phyloP scores from a whole-genome alignment of 169 alveolate species.

The Eimeria zaria region DNA sequence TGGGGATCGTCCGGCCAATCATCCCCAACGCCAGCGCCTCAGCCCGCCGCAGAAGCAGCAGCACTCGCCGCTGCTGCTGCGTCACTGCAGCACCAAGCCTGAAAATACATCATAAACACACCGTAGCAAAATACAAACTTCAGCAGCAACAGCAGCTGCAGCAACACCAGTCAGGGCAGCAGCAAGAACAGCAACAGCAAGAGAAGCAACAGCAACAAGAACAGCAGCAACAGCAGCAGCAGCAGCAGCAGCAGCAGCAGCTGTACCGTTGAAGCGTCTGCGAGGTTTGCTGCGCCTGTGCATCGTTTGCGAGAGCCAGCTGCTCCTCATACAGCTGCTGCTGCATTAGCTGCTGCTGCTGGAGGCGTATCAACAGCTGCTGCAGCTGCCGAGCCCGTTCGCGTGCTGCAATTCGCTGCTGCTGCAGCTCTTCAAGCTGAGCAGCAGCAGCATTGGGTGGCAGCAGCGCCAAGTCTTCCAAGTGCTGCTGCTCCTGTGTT shows the following conservation, averaged over 20 bases:
- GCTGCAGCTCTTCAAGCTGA: neutral
- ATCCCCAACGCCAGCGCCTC: constrained; percentile 11
- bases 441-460: constrained; percentile 19
- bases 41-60: constrained; percentile 35
- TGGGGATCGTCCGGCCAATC: constrained; percentile 13
- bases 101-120: neutral
- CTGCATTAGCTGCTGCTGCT: constrained; percentile 50
- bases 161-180: neutral
- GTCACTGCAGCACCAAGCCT: constrained; percentile 56
- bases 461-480: constrained; percentile 43
- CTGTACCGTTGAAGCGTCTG: constrained; percentile 37
- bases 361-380: constrained; percentile 50
- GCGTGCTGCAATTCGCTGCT: constrained; percentile 5
- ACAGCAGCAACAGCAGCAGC: neutral
- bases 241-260: constrained; percentile 18
- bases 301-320: constrained; percentile 1
- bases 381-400: constrained; percentile 43
- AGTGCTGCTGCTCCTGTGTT: constrained; percentile 50
- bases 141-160: neutral
- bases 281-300: neutral
- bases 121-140: neutral
- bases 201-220: neutral
- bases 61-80: constrained; percentile 31
- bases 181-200: neutral
- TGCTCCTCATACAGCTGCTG: constrained; percentile 53